Conservation (phyloP, 768 basidiomycete species). For the Gautieria morchelliformis region DNA sequence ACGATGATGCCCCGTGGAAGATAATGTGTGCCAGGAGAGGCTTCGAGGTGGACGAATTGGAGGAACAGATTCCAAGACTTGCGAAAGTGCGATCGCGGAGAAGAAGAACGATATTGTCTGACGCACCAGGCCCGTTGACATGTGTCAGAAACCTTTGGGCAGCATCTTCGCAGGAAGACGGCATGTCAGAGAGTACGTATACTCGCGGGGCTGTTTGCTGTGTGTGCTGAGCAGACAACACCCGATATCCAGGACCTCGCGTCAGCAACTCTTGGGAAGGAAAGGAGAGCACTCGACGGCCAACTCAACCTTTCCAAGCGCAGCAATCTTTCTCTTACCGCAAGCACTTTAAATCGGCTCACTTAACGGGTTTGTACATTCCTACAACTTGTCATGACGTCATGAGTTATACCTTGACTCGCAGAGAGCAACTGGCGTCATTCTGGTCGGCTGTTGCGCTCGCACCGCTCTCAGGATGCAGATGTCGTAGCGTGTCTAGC, state of each 20-base stretch:
- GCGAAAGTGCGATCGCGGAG: background rate
- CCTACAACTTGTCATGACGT: background rate
- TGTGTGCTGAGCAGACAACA: too few species aligned
- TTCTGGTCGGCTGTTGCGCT: slow-evolving; percentile 60
- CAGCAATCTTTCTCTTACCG: slow-evolving; percentile 44
- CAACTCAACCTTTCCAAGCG: background rate
- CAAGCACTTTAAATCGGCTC: slow-evolving; percentile 62
- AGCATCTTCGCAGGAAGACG: background rate
- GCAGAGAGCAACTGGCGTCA: slow-evolving; percentile 74
- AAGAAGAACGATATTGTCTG: background rate
- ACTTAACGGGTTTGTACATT: slow-evolving; percentile 49
- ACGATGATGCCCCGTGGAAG: slow-evolving; percentile 78
- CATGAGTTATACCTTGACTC: background rate
- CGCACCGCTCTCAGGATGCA: slow-evolving; percentile 45
- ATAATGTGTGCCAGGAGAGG: slow-evolving; percentile 54
- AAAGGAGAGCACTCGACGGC: background rate
- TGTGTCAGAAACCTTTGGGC: background rate
- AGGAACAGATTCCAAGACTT: background rate
- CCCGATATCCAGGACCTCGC: too few species aligned
- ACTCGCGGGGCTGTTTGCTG: too few species aligned
- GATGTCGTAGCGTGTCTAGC: slow-evolving; percentile 84
- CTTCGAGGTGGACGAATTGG: slow-evolving; percentile 21
- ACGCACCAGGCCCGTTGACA: background rate
- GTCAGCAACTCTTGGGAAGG: background rate
- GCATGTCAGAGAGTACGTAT: background rate